Base-by-base conservation (phyloP, 371 early-diverging fungal species). In the Syncephalastrum racemosum region DNA sequence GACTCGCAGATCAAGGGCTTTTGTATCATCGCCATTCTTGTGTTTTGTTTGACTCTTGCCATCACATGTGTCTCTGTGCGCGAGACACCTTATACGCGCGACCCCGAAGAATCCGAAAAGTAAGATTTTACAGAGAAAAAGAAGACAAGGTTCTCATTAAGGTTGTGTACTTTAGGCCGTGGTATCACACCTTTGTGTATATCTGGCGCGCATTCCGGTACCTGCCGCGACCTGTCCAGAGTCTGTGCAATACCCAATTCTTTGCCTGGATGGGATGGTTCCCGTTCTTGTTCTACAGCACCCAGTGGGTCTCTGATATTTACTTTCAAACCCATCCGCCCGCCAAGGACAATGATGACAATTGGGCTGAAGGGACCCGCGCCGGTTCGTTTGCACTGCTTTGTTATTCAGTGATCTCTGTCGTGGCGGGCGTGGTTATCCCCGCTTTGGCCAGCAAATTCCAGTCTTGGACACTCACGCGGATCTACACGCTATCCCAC, bases 211-310 rank as follows among this genome's bases (percentile, higher is more conserved):
- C 84, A 2, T 79, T 86, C 50, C 68, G 82, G 39, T 67, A 62
- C 25, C 59, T 91, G 18, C 90, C 92, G 0, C 56, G 40, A 10
- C 80, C 87, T 12, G 73, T 91, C 4, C 85, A 86, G 54, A 64
- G 74, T 41, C 66, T 93, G 20, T 91, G 91, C 61, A 84, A 87
- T 52, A 84, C 88, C 0, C 94, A 93, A 54, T 87, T 93, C 64
- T 90, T 87, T 71, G 85, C 87, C 12, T 93, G 92, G 92, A 80
- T 91, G 82, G 92, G 89, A n/a, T 90, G 91, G 89, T 93, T 93
- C 60, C 90, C 92, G 0, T 86, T 83, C 51, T 58, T 86, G 44
- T 83, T 86, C 46, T 86, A 84, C 64, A 79, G 73, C 41, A 79
- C 81, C 0, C 80, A 74, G 43, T 85, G 83, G 82, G 78, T 85